phyloP scores from a whole-genome alignment of 306 rosid species.

The Cicer cuneatum region DNA sequence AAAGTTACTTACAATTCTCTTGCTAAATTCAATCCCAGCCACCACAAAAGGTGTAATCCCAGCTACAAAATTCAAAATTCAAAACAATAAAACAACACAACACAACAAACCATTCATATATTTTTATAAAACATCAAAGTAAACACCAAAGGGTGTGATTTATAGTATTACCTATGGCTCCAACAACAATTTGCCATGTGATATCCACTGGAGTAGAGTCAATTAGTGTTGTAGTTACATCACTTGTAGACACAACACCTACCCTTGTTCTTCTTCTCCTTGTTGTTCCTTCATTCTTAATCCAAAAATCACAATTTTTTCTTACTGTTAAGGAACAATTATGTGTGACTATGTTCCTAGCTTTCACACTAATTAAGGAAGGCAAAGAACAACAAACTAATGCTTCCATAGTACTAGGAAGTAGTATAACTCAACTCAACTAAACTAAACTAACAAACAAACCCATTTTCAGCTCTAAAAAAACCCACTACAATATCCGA shows the following conservation, averaged over 20 bases:
- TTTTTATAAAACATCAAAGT: neutral
- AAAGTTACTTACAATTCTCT: slow-evolving; percentile 74
- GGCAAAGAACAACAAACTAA: slow-evolving; percentile 38
- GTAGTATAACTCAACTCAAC: too few relatives aligned
- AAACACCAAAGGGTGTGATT: neutral
- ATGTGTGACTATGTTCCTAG: slow-evolving; percentile 35
- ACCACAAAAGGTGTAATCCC: slow-evolving; percentile 90
- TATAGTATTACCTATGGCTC: slow-evolving; percentile 45
- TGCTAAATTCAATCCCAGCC: slow-evolving; percentile 89
- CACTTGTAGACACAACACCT: slow-evolving; percentile 33
- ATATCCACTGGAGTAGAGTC: slow-evolving; percentile 51
- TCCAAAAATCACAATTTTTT: slow-evolving; percentile 1
- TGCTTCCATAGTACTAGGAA: slow-evolving; percentile 54
- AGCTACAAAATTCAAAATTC: slow-evolving; percentile 61
- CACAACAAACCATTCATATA: slow-evolving; percentile 1
- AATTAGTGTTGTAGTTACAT: slow-evolving; percentile 46
- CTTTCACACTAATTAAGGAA: slow-evolving; percentile 31
- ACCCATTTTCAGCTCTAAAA: neutral
- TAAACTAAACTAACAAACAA: neutral
- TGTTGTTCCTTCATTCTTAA: slow-evolving; percentile 22
- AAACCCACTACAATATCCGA: neutral
- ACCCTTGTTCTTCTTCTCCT: slow-evolving; percentile 31
- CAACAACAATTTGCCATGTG: slow-evolving; percentile 58
- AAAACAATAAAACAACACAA: slow-evolving; percentile 6
- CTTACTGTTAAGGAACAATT: neutral